A percentile compares a stretch with the other conserved stretches of the same genome.
These are phyloP conservation scores for Daldinia caldariorum DNA, from an alignment of 495 filamentous ascomycete genomes.

Conservation along the genomic window DNA sequence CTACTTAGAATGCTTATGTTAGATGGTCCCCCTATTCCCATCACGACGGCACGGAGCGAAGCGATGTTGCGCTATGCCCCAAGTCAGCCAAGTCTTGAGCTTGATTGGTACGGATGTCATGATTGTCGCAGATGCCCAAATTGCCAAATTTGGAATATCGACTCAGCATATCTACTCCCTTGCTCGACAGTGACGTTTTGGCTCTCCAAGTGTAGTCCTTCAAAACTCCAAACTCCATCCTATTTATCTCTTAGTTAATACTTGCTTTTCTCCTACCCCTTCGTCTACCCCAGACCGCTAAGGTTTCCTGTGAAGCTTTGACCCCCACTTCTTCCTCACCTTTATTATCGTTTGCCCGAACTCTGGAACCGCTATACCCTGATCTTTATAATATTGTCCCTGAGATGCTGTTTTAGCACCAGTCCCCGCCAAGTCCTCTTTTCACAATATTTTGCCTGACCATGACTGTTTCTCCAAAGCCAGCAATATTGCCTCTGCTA, in stretches of 20 bases:
- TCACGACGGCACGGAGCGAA: conserved; percentile 46
- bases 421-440: conserved; percentile 13
- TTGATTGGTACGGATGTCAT: conserved; percentile 40
- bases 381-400: conserved; percentile 14
- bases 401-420: conserved; percentile 31
- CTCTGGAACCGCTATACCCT: conserved; percentile 11
- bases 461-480: conserved; percentile 43
- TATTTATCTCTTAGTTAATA: conserved; percentile 24
- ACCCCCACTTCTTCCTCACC: conserved; percentile 24
- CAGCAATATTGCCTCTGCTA: conserved; percentile 49
- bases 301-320: conserved; percentile 17
- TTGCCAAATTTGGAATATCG: conserved; percentile 31
- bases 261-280: conserved; percentile 30
- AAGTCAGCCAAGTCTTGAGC: conserved; percentile 35
- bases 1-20: conserved; percentile 45
- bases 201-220: conserved; percentile 12
- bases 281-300: conserved; percentile 27
- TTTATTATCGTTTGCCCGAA: conserved; percentile 20
- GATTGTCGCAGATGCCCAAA: conserved; percentile 39
- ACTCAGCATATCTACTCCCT: conserved; percentile 31
- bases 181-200: conserved; percentile 44
- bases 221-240: conserved; percentile 32
- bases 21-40: conserved; percentile 40
- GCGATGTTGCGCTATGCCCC: conserved; percentile 44
- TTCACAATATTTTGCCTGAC: conserved; percentile 12